Conservation (phyloP, 1,284 basidiomycete genomes). For the Microbotryomycetes sp. region DNA sequence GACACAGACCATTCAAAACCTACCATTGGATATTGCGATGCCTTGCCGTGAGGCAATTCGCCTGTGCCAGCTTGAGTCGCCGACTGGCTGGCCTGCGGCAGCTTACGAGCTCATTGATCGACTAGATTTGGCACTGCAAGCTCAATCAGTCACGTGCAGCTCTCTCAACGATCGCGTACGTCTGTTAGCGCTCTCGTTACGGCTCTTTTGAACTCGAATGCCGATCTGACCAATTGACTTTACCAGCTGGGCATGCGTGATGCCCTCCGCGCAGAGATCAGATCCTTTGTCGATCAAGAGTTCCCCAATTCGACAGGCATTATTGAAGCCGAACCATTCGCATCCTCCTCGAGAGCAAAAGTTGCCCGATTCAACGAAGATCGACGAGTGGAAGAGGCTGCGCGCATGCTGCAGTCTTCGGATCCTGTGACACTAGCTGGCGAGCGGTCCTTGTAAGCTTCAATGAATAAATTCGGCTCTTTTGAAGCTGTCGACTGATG, state of each 20-base stretch:
- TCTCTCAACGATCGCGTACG: too few relatives aligned
- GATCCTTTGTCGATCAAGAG: constrained; percentile 28
- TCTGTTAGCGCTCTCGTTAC: constrained; percentile 24
- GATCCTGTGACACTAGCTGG: constrained; percentile 54
- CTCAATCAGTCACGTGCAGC: constrained; percentile 2
- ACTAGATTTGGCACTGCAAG: constrained; percentile 56
- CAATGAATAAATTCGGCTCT: not conserved
- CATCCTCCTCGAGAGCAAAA: not conserved
- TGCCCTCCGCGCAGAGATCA: constrained; percentile 11
- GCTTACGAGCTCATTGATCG: constrained; percentile 72
- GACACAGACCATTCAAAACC: constrained; percentile 48
- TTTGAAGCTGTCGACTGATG: too few relatives aligned
- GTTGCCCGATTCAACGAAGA: constrained; percentile 55
- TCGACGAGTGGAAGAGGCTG: constrained; percentile 75
- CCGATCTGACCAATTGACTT: constrained; percentile 15
- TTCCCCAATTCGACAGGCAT: not conserved
- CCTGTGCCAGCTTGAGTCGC: constrained; percentile 70
- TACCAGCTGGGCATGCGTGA: not conserved
- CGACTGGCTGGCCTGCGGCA: constrained; percentile 60
- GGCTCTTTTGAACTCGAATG: constrained; percentile 13
- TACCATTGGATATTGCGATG: constrained; percentile 64
- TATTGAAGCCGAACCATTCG: not conserved
- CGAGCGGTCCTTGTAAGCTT: constrained; percentile 48
- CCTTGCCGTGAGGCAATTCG: constrained; percentile 76
- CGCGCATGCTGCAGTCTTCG: constrained; percentile 76